Conservation (phyloP, 2,329 filamentous ascomycete genomes). For the Alternaria sp. region DNA sequence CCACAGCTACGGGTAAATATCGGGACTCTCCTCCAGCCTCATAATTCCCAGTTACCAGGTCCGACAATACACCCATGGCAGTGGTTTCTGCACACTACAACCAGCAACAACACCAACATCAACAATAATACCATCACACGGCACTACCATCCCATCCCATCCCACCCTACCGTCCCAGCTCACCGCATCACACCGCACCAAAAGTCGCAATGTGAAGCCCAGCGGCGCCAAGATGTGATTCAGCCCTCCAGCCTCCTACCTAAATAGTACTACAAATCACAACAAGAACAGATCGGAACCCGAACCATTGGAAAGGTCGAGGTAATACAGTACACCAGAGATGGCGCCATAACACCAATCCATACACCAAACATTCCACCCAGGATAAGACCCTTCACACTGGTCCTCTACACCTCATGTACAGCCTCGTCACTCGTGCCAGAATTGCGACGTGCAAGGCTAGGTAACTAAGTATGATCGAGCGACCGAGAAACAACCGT, state of each 20-base stretch:
- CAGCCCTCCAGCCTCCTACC: not conserved
- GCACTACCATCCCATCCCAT: not conserved
- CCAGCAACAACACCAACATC: not conserved
- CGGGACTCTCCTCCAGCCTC: not conserved
- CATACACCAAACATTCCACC: not conserved
- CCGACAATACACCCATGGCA: not conserved
- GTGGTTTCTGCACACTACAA: not conserved
- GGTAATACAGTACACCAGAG: not conserved
- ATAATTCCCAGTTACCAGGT: not conserved
- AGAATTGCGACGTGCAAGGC: not conserved
- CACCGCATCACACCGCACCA: not conserved
- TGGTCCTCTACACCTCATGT: not conserved
- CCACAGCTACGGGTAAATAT: not conserved
- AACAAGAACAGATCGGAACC: not conserved
- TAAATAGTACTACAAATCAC: not conserved
- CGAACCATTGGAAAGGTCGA: not conserved
- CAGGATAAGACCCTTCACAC: not conserved
- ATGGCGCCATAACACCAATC: not conserved
- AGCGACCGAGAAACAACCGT: not conserved
- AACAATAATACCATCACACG: not conserved
- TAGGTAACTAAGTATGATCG: rapidly evolving
- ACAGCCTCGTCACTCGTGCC: not conserved
- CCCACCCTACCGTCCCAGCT: not conserved
- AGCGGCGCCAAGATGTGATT: not conserved
- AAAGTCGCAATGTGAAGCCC: not conserved